Evolutionary conservation across 177 flowering plant genomes (phyloP).

Genomic region (Vitis hybrid): DNA sequence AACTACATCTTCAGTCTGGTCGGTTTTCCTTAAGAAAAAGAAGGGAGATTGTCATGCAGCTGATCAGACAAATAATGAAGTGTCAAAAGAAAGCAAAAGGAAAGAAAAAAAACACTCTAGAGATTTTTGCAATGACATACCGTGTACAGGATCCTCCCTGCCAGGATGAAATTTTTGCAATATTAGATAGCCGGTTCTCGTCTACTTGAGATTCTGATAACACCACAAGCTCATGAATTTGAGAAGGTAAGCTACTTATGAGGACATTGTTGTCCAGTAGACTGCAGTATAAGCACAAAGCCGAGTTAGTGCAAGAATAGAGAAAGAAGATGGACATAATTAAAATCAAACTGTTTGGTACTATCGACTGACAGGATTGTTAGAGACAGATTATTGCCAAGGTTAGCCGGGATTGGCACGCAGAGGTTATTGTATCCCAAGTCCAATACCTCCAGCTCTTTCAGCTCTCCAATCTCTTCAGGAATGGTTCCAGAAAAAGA

Average conservation of each 20-base stretch:
- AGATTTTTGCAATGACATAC: conserved; percentile 16
- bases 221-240: conserved; percentile 27
- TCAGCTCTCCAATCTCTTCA: conserved; percentile 41
- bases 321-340: background rate
- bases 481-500: conserved; percentile 56
- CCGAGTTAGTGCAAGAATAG: background rate
- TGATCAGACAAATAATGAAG: background rate
- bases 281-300: conserved; percentile 25
- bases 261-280: conserved; percentile 52
- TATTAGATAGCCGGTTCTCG: conserved; percentile 22
- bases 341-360: background rate
- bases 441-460: conserved; percentile 61
- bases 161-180: conserved; percentile 16
- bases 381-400: conserved; percentile 39
- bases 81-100: background rate
- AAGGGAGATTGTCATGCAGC: background rate
- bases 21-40: conserved; percentile 20
- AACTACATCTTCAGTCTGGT: conserved; percentile 12
- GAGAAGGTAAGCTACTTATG: conserved; percentile 33
- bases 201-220: conserved; percentile 43
- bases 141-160: conserved; percentile 14
- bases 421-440: conserved; percentile 56
- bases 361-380: conserved; percentile 43
- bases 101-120: background rate
- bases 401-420: conserved; percentile 41